A percentile compares a stretch with the other conserved stretches of the same genome.
These are phyloP conservation scores for Symbiodinium pilosum DNA, from an alignment of 73 alveolate species.

Conservation along the genomic window DNA sequence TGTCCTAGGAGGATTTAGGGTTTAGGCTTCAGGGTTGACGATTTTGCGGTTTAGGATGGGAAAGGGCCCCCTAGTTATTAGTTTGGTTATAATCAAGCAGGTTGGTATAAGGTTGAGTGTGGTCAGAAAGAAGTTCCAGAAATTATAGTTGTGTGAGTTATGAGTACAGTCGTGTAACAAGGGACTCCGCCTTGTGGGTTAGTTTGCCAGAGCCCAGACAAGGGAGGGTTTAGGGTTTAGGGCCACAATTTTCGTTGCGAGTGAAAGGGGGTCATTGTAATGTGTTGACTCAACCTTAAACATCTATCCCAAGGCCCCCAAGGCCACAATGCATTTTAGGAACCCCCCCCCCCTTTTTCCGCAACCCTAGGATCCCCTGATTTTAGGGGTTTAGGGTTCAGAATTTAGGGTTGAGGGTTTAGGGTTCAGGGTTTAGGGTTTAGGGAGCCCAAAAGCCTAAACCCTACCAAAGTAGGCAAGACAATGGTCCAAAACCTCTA, in stretches of 20 bases:
- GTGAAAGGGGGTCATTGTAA: background rate
- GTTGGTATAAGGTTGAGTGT: no score
- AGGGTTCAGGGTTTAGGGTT: no score
- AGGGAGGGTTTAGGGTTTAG: background rate
- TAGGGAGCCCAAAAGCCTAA: no score
- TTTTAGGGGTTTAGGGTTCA: background rate
- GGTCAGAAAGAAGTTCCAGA: no score
- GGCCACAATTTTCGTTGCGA: background rate
- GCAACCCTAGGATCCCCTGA: background rate
- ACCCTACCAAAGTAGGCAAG: no score
- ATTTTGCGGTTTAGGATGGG: background rate
- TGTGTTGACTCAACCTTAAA: background rate
- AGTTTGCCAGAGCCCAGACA: background rate
- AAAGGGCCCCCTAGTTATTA: no score
- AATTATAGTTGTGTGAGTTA: no score
- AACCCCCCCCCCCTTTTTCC: background rate
- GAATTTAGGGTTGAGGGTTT: no score
- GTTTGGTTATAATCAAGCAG: no score
- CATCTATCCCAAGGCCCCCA: background rate
- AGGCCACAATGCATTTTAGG: background rate
- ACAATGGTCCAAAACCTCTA: no score
- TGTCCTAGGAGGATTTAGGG: background rate
- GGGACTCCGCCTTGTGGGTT: background rate
- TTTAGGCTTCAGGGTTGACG: background rate
- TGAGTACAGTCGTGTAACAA: no score